phyloP scores from a whole-genome alignment of 2,329 filamentous ascomycete genomes.

The Blastomyces percursus region DNA sequence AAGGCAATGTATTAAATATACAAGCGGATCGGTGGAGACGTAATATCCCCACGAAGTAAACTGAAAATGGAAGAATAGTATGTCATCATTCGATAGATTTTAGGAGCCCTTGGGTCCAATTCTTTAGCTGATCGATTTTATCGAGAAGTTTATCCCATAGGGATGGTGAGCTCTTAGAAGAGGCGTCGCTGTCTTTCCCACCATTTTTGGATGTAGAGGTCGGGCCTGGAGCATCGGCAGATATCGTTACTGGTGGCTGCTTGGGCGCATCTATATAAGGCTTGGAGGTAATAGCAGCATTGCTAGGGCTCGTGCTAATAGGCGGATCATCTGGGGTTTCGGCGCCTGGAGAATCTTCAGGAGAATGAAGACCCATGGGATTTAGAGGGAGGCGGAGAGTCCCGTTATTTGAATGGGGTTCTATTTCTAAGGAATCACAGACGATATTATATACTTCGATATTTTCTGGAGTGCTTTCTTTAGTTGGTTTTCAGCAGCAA shows the following conservation, averaged over 20 bases:
- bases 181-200: conserved; percentile 14
- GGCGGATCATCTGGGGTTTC: conserved; percentile 28
- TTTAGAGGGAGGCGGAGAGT: conserved; percentile 50
- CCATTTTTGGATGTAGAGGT: conserved; percentile 1
- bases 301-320: conserved; percentile 6
- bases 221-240: neutral
- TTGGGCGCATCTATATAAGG: neutral
- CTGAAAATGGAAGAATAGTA: neutral
- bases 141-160: conserved; percentile 28
- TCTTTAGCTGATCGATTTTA: conserved; percentile 26
- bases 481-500: conserved; percentile 1
- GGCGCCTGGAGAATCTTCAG: conserved; percentile 23
- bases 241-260: neutral
- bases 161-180: conserved; percentile 15
- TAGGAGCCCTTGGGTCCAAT: conserved; percentile 26
- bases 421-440: conserved; percentile 71
- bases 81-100: neutral
- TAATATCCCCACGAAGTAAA: neutral
- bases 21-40: neutral
- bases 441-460: conserved; percentile 90
- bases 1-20: neutral
- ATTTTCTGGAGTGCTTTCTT: conserved; percentile 53
- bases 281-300: conserved; percentile 7
- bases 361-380: conserved; percentile 36
- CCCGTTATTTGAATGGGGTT: conserved; percentile 72